These are phyloP conservation scores for Colletotrichum liaoningense DNA, from an alignment of 2,329 filamentous ascomycete genomes.

Conservation along the genomic window DNA sequence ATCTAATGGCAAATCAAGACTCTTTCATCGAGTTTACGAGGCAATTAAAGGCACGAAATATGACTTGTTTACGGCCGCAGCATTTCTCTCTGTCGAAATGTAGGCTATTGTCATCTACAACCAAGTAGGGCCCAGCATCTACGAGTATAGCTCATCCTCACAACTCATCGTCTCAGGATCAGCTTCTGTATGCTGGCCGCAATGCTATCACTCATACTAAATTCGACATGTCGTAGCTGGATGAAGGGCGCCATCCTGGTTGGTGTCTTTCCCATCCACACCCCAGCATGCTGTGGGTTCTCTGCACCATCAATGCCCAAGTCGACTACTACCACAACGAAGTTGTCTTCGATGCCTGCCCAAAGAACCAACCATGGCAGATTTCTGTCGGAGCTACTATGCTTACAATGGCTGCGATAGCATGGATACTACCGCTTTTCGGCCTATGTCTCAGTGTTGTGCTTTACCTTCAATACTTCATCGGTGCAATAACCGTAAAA, in stretches of 20 bases:
- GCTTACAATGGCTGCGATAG: conserved; percentile 31
- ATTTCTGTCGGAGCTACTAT: conserved; percentile 14
- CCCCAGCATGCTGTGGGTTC: conserved; percentile 4
- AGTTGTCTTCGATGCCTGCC: neutral
- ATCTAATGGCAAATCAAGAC: neutral
- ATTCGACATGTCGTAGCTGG: neutral
- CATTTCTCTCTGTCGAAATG: conserved; percentile 14
- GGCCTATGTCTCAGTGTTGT: conserved; percentile 23
- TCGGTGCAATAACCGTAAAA: conserved; percentile 25
- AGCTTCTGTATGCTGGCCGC: conserved; percentile 21
- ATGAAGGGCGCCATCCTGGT: conserved; percentile 10
- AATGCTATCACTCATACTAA: conserved; percentile 22
- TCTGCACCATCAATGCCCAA: conserved; percentile 20
- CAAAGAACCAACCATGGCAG: neutral
- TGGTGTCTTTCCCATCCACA: conserved; percentile 13
- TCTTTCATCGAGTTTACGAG: neutral
- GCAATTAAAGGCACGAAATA: conserved; percentile 13
- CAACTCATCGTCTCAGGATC: conserved; percentile 23
- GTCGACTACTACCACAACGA: neutral
- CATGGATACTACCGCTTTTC: conserved; percentile 34
- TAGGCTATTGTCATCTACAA: conserved; percentile 12
- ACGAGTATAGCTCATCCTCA: neutral
- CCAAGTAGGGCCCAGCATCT: neutral
- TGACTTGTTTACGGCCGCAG: conserved; percentile 22
- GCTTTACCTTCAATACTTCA: conserved; percentile 21